phyloP scores from a whole-genome alignment of 805 yeast genomes.

The Nakazawaea laoshanensis region DNA sequence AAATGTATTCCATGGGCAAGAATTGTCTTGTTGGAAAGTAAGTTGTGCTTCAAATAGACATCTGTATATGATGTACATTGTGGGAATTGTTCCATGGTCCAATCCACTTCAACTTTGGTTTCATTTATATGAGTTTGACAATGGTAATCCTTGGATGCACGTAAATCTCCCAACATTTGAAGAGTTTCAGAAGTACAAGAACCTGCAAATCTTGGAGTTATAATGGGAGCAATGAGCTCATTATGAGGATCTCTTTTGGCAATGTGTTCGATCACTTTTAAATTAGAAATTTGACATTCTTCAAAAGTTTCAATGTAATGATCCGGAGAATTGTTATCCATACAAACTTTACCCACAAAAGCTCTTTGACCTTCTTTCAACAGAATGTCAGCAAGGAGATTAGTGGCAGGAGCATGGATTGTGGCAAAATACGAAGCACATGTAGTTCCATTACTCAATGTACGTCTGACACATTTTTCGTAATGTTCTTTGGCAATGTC shows the following conservation, averaged over 20 bases:
- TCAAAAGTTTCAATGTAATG: conserved; percentile 52
- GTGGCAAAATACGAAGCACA: conserved; percentile 91
- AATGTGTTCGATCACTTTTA: conserved; percentile 50
- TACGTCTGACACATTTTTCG: conserved; percentile 54
- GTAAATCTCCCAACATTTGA: conserved; percentile 51
- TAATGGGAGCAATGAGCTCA: conserved; percentile 55
- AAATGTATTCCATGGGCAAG: conserved; percentile 88
- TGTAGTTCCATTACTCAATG: conserved; percentile 79
- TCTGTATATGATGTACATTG: conserved; percentile 59
- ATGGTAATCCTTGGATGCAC: conserved; percentile 42
- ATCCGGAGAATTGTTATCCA: conserved; percentile 78
- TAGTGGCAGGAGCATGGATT: conserved; percentile 69
- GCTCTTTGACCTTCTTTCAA: conserved; percentile 74
- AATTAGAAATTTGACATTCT: conserved; percentile 46
- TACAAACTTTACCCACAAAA: conserved; percentile 86
- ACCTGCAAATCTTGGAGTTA: conserved; percentile 94
- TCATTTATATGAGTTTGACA: conserved; percentile 92
- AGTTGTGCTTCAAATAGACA: conserved; percentile 59
- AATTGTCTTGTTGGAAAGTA: conserved; percentile 60
- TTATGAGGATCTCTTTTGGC: conserved; percentile 41
- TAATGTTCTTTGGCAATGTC: conserved; percentile 56
- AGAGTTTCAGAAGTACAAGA: conserved; percentile 63
- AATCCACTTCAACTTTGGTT: conserved; percentile 61
- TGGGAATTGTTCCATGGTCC: conserved; percentile 72
- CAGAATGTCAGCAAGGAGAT: conserved; percentile 66